Conservation (phyloP, 208 protist genomes). For the Ichthyophonus hoferi region DNA sequence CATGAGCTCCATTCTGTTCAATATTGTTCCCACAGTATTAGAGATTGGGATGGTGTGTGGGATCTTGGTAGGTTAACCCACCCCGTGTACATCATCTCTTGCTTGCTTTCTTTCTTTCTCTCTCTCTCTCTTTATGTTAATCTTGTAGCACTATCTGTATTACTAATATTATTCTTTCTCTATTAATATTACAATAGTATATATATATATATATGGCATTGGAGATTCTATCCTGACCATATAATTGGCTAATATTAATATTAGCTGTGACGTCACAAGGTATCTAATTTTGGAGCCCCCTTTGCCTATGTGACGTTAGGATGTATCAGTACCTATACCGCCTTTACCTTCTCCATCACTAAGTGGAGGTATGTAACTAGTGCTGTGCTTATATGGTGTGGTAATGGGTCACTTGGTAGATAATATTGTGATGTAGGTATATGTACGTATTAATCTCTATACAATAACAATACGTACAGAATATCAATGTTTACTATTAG, state of each 20-base stretch:
- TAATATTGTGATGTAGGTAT: too few species aligned
- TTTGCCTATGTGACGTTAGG: constrained; percentile 44
- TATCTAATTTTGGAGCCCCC: constrained; percentile 21
- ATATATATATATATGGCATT: background rate
- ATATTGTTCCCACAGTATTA: constrained; percentile 64
- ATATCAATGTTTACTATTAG: too few species aligned
- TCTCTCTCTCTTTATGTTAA: constrained; percentile 41
- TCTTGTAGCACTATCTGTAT: background rate
- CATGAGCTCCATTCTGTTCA: constrained; percentile 63
- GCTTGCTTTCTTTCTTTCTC: too few species aligned
- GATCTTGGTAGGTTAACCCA: constrained; percentile 28
- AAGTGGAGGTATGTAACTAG: constrained; percentile 50
- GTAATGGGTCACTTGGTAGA: too few species aligned
- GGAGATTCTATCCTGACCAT: too few species aligned
- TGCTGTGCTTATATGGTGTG: too few species aligned
- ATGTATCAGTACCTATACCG: constrained; percentile 56
- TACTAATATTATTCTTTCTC: background rate
- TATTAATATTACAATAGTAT: background rate
- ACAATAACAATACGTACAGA: too few species aligned
- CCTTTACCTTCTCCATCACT: constrained; percentile 59
- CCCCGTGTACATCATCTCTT: too few species aligned
- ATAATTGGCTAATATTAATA: too few species aligned
- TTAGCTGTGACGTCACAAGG: too few species aligned
- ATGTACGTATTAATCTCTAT: too few species aligned
- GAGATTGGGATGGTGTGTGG: constrained; percentile 62